These are phyloP conservation scores for Phytopythium montanum DNA, from an alignment of 352 stramenopile genomes.

Conservation along the genomic window DNA sequence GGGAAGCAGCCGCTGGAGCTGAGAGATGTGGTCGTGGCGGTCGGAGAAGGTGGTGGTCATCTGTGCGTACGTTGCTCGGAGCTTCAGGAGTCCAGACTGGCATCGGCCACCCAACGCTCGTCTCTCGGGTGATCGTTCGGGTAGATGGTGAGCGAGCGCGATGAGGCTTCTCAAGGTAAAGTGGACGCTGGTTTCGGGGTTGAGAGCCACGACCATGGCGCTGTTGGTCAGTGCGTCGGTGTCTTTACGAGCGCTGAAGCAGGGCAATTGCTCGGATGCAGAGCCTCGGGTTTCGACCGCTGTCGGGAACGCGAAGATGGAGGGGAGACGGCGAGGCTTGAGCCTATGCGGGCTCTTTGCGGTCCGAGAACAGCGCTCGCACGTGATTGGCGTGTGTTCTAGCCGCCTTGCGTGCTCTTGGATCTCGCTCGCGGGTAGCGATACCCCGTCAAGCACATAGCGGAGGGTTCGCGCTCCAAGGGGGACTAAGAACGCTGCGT, in stretches of 20 bases:
- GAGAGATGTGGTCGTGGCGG: background rate
- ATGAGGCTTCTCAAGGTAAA: constrained; percentile 34
- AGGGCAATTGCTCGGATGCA: background rate
- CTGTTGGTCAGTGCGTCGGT: background rate
- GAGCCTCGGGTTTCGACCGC: background rate
- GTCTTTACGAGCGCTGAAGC: background rate
- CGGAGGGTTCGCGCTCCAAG: constrained; percentile 32
- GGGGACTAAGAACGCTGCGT: constrained; percentile 33
- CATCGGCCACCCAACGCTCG: constrained; percentile 15
- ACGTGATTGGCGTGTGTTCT: background rate
- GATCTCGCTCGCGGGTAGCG: constrained; percentile 44
- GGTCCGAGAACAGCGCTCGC: background rate
- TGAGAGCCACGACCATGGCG: constrained; percentile 16
- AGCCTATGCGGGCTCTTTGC: constrained; percentile 1
- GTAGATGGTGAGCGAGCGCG: constrained; percentile 28
- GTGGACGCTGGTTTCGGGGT: constrained; percentile 19
- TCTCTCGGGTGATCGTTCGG: constrained; percentile 25
- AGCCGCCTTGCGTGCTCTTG: constrained; percentile 24
- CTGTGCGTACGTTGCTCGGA: too few species aligned
- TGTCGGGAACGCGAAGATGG: constrained; percentile 38
- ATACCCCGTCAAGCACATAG: constrained; percentile 26
- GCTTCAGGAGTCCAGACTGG: background rate
- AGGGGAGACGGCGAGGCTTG: constrained; percentile 20
- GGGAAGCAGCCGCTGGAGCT: background rate
- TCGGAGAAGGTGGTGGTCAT: too few species aligned